Evolutionary conservation across 2,329 filamentous ascomycete genomes (phyloP), one percentile per base, ranked within the genome.

Genomic region (Lizonia empirigonia): DNA sequence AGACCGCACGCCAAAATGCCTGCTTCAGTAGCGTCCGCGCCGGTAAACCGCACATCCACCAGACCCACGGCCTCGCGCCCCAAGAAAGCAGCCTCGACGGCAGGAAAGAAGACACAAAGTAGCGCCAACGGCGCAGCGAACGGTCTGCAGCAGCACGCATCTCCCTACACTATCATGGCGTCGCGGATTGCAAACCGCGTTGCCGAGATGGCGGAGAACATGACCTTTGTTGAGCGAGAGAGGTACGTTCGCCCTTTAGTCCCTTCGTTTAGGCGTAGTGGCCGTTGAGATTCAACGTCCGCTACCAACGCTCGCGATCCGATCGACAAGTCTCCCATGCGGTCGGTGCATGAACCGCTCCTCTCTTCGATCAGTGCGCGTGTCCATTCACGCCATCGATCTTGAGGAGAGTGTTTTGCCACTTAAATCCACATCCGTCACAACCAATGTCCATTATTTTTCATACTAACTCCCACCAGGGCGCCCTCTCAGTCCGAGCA

Each of bases 191-290:
- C 77, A 34, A 80, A 80, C 64, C 71, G 78, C 36, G 77, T 80
- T 10, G 78, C 77, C 5, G 78, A 80, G 59, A 79, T 80, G 77
- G 78, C 78, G 7, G 78, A 80, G 68, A 79, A 78, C 67, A 77
- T 78, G 58, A 80, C 78, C 13, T 79, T 80, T 54, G 75, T 79
- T 35, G 77, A 80, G 65, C 74, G 76, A 22, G 67, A 72, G 42
- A 66, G 60, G 71, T 74, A 65, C 42, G 68, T 30, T 27, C 1
- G 8, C 16, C 37, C 27, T 13, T 36, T 39, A 40, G 27, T 27
- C 20, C 27, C 2, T 37, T 34, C 9, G 20, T 39, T 27, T 34
- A 13, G 20, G 30, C 8, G 30, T 59, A 59, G 56, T 49, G 55
- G 56, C 58, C 56, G 59, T 60, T 60, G 37, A 32, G 27, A n/a